Evolutionary conservation across 2,329 filamentous ascomycete genomes (phyloP).

Genomic region (Acephala macrosclerotiorum): DNA sequence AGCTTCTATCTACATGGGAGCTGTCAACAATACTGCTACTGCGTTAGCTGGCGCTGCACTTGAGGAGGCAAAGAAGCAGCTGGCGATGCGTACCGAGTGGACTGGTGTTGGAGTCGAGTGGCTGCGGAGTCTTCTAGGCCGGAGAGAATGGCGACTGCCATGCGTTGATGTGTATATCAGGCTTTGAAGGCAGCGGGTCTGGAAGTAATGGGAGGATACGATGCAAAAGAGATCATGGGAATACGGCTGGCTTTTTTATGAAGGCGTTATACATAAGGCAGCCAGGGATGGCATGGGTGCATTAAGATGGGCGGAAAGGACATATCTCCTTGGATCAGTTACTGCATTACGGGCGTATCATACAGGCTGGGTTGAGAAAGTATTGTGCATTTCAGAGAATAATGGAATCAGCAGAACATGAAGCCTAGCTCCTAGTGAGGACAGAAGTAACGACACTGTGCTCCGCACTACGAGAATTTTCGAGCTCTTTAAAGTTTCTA

Average conservation of each 20-base stretch:
- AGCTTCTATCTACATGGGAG: slow-evolving; percentile 43
- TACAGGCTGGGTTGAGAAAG: not conserved
- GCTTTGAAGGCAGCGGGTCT: slow-evolving; percentile 54
- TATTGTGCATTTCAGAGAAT: slow-evolving; percentile 4
- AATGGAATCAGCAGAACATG: not conserved
- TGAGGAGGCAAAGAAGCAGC: slow-evolving; percentile 60
- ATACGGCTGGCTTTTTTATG: slow-evolving; percentile 5
- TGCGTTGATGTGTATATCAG: slow-evolving; percentile 89
- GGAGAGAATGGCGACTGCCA: slow-evolving; percentile 88
- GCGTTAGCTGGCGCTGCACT: slow-evolving; percentile 72
- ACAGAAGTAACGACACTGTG: not conserved
- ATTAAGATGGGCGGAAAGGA: slow-evolving; percentile 17
- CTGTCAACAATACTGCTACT: slow-evolving; percentile 73
- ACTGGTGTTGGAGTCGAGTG: slow-evolving; percentile 84
- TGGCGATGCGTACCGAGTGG: slow-evolving; percentile 68
- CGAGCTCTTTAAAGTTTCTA: too few relatives aligned
- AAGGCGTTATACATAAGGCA: slow-evolving; percentile 11
- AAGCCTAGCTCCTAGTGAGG: not conserved
- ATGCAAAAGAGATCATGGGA: slow-evolving; percentile 16
- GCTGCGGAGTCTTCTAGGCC: slow-evolving; percentile 81
- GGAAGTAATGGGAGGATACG: not conserved
- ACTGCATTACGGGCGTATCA: slow-evolving; percentile 18
- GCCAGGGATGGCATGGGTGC: slow-evolving; percentile 16
- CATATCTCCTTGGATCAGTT: slow-evolving; percentile 14
- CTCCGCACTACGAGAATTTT: too few relatives aligned